Conservation (phyloP, 2,329 filamentous ascomycete genomes). For the Ophiostoma sp. region DNA sequence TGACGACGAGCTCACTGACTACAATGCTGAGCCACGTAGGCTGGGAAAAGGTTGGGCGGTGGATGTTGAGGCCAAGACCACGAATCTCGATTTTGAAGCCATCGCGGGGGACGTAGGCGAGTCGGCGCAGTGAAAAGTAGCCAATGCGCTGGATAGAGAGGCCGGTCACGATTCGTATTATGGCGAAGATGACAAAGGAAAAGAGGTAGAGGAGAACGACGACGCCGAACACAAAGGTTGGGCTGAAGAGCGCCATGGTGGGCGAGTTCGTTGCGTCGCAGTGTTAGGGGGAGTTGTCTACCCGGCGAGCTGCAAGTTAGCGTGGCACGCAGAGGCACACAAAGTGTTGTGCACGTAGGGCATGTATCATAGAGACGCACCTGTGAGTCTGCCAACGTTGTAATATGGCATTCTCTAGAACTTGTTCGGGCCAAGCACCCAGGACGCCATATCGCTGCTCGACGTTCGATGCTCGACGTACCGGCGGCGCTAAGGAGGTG, state of each 20-base stretch:
- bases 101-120: conserved; percentile 84
- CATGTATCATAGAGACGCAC: not conserved
- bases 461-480: conserved; percentile 1
- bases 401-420: conserved; percentile 22
- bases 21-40: conserved; percentile 94
- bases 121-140: conserved; percentile 82
- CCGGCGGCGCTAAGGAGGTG: not conserved
- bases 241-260: conserved; percentile 60
- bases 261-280: not conserved
- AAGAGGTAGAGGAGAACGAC: conserved; percentile 80
- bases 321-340: not conserved
- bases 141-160: conserved; percentile 94
- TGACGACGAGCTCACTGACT: conserved; percentile 77
- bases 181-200: conserved; percentile 88
- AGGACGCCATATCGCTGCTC: conserved; percentile 21
- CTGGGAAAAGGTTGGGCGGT: conserved; percentile 92
- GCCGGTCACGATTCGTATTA: conserved; percentile 86
- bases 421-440: conserved; percentile 10
- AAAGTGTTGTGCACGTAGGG: not conserved
- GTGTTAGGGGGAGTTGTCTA: not conserved
- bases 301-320: not conserved
- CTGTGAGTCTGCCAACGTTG: conserved; percentile 16
- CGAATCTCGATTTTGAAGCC: conserved; percentile 85
- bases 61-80: conserved; percentile 78
- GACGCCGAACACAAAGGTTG: conserved; percentile 81